These are phyloP conservation scores for Neoboletus brunneissimus DNA, from an alignment of 768 basidiomycete genomes.

Conservation along the genomic window DNA sequence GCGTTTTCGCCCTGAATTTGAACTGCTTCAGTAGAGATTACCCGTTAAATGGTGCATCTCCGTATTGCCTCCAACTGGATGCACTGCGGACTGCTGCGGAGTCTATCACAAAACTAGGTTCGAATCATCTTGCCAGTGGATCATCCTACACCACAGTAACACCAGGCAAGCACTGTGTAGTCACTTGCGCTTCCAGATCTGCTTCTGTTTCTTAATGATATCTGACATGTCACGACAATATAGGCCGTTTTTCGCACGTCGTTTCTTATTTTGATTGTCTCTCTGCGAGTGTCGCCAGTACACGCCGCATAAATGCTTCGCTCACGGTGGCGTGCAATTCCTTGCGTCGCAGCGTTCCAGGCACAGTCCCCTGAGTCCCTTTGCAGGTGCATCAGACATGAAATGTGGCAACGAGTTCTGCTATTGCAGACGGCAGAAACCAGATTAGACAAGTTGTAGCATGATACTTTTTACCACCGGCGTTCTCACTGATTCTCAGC, in stretches of 20 bases:
- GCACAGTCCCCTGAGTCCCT: neutral
- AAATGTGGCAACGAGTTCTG: neutral
- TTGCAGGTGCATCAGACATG: neutral
- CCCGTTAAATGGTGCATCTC: neutral
- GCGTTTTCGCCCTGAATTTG: neutral
- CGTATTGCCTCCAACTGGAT: neutral
- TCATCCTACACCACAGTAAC: too few species aligned
- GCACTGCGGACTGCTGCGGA: neutral
- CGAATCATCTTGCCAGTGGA: neutral
- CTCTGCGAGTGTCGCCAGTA: neutral
- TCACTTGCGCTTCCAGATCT: neutral
- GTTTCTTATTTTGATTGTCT: neutral
- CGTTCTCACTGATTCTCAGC: neutral
- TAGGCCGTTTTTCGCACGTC: neutral
- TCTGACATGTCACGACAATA: neutral
- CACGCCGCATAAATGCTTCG: neutral
- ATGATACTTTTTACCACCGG: neutral
- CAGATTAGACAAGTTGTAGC: neutral
- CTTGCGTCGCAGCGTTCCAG: neutral
- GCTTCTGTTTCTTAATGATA: neutral
- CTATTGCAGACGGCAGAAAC: neutral
- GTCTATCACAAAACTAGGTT: neutral
- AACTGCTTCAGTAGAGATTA: neutral
- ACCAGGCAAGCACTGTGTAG: neutral
- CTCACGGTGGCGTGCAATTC: neutral